phyloP scores from a whole-genome alignment of 495 filamentous ascomycete genomes.

The Xylaria telfairii region DNA sequence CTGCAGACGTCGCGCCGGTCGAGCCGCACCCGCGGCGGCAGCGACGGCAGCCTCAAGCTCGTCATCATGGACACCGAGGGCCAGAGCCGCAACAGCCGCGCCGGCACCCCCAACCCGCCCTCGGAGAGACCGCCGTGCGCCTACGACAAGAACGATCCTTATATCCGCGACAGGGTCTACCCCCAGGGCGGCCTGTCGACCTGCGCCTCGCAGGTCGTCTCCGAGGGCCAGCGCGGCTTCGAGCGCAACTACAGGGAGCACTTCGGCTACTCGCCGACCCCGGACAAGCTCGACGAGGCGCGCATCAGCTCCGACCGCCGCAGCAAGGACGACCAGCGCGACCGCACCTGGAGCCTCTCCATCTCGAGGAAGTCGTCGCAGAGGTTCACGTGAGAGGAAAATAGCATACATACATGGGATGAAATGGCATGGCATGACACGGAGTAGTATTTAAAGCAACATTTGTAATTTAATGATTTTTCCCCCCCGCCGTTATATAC shows the following conservation, averaged over 20 bases:
- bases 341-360: not conserved
- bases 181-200: not conserved
- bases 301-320: not conserved
- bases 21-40: conserved; percentile 16
- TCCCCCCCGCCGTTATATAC: not conserved
- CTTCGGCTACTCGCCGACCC: not conserved
- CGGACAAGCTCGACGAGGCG: conserved; percentile 3
- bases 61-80: conserved; percentile 21
- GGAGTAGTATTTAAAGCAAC: not conserved
- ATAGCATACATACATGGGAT: not conserved
- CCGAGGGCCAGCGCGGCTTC: conserved; percentile 25
- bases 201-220: conserved; percentile 24
- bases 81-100: not conserved
- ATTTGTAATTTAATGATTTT: conserved; percentile 14
- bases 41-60: conserved; percentile 23
- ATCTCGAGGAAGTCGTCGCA: conserved; percentile 18
- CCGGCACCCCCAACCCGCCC: not conserved
- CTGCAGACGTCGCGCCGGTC: conserved; percentile 12
- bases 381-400: not conserved
- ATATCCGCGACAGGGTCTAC: conserved; percentile 12
- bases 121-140: not conserved
- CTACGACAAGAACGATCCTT: conserved; percentile 22
- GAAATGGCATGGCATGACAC: not conserved
- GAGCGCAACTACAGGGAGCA: conserved; percentile 21
- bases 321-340: conserved; percentile 4